Base-by-base conservation (phyloP, 495 filamentous ascomycete genomes). In the Penicillium samsonianum region DNA sequence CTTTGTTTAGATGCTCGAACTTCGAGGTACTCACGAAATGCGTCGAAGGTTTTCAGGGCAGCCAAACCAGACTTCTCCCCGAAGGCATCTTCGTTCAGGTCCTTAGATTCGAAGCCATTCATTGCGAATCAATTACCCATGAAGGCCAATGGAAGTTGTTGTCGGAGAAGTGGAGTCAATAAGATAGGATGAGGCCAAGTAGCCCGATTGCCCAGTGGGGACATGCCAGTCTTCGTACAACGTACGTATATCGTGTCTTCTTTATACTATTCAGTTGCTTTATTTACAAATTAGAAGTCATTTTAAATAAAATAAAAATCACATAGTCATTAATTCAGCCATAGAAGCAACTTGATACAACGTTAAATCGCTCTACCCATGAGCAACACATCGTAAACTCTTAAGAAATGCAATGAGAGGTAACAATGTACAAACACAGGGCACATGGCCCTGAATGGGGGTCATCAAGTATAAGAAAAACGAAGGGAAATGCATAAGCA, bases 1-100 rank as follows among this genome's bases (percentile, higher is more conserved):
- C 2, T 38, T 33, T 38, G 35, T 38, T n/a, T 38, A 38, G 35
- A n/a, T 30, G 28, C 0, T 38, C 7, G 35, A 38, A n/a, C n/a
- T 17, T 38, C 7, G 35, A 17, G n/a, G n/a, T n/a, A 84, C 89
- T 68, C 82, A 97, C 92, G 94, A 73, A 98, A 98, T 62, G 92
- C 93, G 83, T 98, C 94, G 73, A 98, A 98, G 37, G 91, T 90
- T 72, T 85, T 83, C 65, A 97, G 81, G 51, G 73, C 74, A 57
- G 75, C 73, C 64, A 80, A 74, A 47, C 78, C 79, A 40, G 75
- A 76, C 76, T 90, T 88, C 59, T 87, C 85, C 60, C 86, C 89
- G 73, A 96, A 96, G 61, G 84, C 73, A 73, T 87, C 87, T 65
- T 91, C 89, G 68, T 90, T 84, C 62, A 93, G 82, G 64, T 78